Base-by-base conservation (phyloP, 768 basidiomycete species). In the Chalciporus chontae region DNA sequence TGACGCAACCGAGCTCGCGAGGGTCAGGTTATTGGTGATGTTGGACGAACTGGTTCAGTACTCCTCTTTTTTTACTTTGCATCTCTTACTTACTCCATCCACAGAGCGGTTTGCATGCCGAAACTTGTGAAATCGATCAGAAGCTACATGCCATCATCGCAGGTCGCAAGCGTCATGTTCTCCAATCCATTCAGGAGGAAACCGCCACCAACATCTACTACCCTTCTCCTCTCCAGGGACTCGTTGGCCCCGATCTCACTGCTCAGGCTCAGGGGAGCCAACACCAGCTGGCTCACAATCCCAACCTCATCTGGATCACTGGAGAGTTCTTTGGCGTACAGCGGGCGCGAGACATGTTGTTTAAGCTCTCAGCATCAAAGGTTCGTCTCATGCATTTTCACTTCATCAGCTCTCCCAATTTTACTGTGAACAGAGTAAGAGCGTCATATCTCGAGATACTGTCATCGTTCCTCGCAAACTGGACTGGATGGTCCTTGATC, bases 401-500 rank as follows among this genome's bases (percentile, higher is more conserved):
- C 43, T 11, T 8, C 14, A 17, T 23, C 23, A 34, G 0, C 10
- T 8, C 7, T 29, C 26, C 39, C 45, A 8, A 51, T 43, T 17
- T 39, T 40, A 48, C 32, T 26, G 31, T 26, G 14, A 27, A 8
- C 60, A 98, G 95, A 86, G 84, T 64, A 93, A 94, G 67, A 78
- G 81, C 41, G 81, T 96, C 51, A 85, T 96, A 50, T 94, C 95
- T 8, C 76, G 92, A 52, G 94, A 99, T 65, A 93, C 91, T 14
- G 90, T 93, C 5, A 88, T 97, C 48, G 79, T 96, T 19, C 95
- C 95, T 49, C 87, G 95, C 54, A 99, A 99, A 68, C 77, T 99
- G 53, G 95, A 99, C 62, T 97, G 95, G 94, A 87, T 99, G 82
- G 82, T 96, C 47, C 90, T 89, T n/a, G 92, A 99, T 68, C 84